Evolutionary conservation across 1,284 basidiomycete species (phyloP).

Genomic region (Cryptococcus deneoformans): DNA sequence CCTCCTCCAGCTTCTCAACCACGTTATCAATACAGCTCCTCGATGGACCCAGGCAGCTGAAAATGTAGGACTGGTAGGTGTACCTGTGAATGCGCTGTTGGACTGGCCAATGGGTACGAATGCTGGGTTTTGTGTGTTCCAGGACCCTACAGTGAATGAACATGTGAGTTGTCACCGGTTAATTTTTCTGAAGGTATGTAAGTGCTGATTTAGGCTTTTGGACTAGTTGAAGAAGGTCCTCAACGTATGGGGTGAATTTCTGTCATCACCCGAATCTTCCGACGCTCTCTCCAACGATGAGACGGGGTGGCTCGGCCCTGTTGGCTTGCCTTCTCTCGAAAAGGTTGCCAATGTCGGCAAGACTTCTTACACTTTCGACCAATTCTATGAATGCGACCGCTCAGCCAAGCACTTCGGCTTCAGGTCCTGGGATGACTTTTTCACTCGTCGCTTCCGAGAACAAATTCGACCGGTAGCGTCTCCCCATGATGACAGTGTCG

Average conservation of each 20-base stretch:
- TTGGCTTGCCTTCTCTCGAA: slow-evolving; percentile 40
- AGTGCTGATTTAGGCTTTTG: neutral
- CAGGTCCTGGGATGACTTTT: slow-evolving; percentile 59
- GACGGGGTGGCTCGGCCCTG: slow-evolving; percentile 54
- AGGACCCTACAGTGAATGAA: slow-evolving; percentile 52
- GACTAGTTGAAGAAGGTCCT: slow-evolving; percentile 50
- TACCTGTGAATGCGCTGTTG: slow-evolving; percentile 54
- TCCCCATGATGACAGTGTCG: slow-evolving; percentile 48
- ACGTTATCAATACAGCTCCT: slow-evolving; percentile 51
- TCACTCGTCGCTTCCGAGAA: slow-evolving; percentile 52
- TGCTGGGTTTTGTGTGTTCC: slow-evolving; percentile 54
- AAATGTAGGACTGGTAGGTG: slow-evolving; percentile 47
- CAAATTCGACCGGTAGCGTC: slow-evolving; percentile 50
- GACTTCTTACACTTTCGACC: slow-evolving; percentile 38
- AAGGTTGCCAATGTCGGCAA: slow-evolving; percentile 37
- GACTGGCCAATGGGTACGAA: slow-evolving; percentile 56
- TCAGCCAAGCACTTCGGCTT: slow-evolving; percentile 51
- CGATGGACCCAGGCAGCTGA: slow-evolving; percentile 46
- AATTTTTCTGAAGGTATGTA: neutral
- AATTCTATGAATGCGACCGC: slow-evolving; percentile 53
- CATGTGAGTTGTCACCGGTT: slow-evolving; percentile 16
- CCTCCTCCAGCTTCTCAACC: slow-evolving; percentile 54
- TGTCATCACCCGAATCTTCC: slow-evolving; percentile 52
- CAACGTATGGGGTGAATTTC: slow-evolving; percentile 54
- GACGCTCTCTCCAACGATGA: slow-evolving; percentile 46